A percentile compares a stretch with the other conserved stretches of the same genome.
These are phyloP conservation scores for Rehmannia glutinosa DNA, from an alignment of 257 asterid species.

Conservation along the genomic window DNA sequence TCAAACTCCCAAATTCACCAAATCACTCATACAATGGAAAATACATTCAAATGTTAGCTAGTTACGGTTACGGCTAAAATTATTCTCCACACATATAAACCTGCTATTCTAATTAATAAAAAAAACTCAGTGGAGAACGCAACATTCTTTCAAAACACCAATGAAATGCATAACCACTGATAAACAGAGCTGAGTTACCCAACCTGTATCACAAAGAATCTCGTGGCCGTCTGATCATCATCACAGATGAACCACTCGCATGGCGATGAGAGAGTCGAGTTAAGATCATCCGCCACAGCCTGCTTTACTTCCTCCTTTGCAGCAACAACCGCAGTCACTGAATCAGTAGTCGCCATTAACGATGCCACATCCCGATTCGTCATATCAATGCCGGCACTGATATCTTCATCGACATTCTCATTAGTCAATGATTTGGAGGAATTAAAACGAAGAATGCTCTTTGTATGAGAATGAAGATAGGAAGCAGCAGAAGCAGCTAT, in stretches of 20 bases:
- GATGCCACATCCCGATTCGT: conserved; percentile 58
- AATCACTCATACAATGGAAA: no score
- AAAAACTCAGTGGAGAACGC: no score
- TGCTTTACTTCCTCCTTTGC: conserved; percentile 97
- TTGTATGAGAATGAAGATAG: conserved; percentile 79
- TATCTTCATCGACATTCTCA: conserved; percentile 9
- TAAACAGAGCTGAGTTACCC: no score
- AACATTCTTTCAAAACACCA: no score
- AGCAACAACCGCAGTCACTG: conserved; percentile 92
- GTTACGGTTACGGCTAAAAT: no score
- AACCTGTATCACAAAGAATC: conserved; percentile 94
- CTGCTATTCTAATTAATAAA: background rate
- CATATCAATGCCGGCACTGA: no score
- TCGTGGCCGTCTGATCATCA: conserved; percentile 70
- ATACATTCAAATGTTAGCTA: no score
- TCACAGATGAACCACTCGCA: conserved; percentile 96
- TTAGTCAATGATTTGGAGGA: conserved; percentile 35
- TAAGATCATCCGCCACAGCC: conserved; percentile 94
- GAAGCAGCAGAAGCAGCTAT: conserved; percentile 97
- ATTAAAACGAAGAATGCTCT: conserved; percentile 58
- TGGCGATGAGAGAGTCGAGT: conserved; percentile 67
- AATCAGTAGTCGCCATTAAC: conserved; percentile 82
- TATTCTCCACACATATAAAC: no score
- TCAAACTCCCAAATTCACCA: no score
- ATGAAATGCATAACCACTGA: no score